Conservation (phyloP, 2,329 filamentous ascomycete species). For the Xylaria sp. region DNA sequence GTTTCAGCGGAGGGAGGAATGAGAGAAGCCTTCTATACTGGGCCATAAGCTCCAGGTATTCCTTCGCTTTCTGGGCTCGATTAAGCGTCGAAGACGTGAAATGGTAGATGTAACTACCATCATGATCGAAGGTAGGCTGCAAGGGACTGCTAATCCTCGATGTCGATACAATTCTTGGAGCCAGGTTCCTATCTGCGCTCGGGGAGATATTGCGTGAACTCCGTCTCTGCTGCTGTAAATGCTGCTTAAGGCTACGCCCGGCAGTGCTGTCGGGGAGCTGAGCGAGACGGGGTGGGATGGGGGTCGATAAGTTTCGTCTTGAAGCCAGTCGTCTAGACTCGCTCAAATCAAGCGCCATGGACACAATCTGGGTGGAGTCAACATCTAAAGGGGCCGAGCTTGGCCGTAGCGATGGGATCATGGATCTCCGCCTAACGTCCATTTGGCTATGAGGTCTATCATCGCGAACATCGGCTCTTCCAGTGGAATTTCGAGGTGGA, state of each 20-base stretch:
- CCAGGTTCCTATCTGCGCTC: constrained; percentile 58
- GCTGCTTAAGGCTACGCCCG: constrained; percentile 71
- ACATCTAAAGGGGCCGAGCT: constrained; percentile 64
- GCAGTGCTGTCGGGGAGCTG: constrained; percentile 64
- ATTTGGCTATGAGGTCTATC: constrained; percentile 45
- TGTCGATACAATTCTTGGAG: constrained; percentile 56
- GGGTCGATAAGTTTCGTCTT: constrained; percentile 66
- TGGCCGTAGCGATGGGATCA: constrained; percentile 43
- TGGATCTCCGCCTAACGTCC: constrained; percentile 43
- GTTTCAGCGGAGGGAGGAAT: constrained; percentile 78
- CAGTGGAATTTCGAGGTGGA: constrained; percentile 32
- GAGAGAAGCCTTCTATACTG: constrained; percentile 87
- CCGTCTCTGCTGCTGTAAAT: constrained; percentile 77
- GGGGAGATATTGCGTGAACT: constrained; percentile 72
- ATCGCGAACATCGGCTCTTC: constrained; percentile 34
- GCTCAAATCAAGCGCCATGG: constrained; percentile 89
- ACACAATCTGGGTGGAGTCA: constrained; percentile 90
- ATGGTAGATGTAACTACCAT: constrained; percentile 67
- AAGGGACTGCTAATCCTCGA: constrained; percentile 58
- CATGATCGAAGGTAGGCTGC: constrained; percentile 61
- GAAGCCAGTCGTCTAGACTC: constrained; percentile 77
- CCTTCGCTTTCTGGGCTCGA: constrained; percentile 84
- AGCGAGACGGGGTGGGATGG: constrained; percentile 61
- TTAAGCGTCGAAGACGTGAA: constrained; percentile 84
- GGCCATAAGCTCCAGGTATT: constrained; percentile 84